Evolutionary conservation across 2,329 filamentous ascomycete genomes (phyloP), one percentile per base, ranked within the genome.

Genomic region (Pseudogymnoascus sp.): DNA sequence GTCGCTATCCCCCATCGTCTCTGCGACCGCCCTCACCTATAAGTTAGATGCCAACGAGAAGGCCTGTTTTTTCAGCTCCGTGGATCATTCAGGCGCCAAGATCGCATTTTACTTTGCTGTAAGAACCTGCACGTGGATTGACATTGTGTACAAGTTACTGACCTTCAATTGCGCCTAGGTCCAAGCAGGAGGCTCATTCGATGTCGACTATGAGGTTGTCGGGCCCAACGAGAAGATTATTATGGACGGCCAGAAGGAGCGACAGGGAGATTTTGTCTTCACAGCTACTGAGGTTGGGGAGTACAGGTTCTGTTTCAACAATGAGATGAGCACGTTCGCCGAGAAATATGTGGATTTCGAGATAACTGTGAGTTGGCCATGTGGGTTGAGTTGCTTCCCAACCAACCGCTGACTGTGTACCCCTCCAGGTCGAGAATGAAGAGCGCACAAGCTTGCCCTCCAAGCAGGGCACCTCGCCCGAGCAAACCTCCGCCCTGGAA

Each of bases 271-370:
- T 75, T 97, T 95, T 71, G 94, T 99, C 64, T 99, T 99, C 74
- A 96, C 92, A 0, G 94, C 92, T 48, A 90, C 90, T 69, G 84
- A 90, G 58, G 71, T 82, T 5, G 94, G 94, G 65, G 92, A 97
- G 70, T 96, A 97, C 77, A 84, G 85, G 59, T 97, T 99, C 78
- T 99, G 94, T 82, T 99, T 99, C 79, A 89, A 92, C 76, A 99
- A 99, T 71, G 88, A 94, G 72, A 96, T 99, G 89, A 95, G 89
- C 71, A 97, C 92, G 0, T 96, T 96, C 72, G 87, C 92, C 58
- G 94, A 99, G 76, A 99, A 99, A 78, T 85, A 90, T 72, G 92
- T 99, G 65, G 94, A 99, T 74, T 96, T 99, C 71, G 94, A 99
- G 77, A 96, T 99, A 71, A 83, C 92, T 63, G 92, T 94, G 78